Percentiles rank a stretch among this genome's conserved stretches.
Evolutionary conservation across 2,329 filamentous ascomycete genomes (phyloP).

Genomic region (Ophiostoma populinum): DNA sequence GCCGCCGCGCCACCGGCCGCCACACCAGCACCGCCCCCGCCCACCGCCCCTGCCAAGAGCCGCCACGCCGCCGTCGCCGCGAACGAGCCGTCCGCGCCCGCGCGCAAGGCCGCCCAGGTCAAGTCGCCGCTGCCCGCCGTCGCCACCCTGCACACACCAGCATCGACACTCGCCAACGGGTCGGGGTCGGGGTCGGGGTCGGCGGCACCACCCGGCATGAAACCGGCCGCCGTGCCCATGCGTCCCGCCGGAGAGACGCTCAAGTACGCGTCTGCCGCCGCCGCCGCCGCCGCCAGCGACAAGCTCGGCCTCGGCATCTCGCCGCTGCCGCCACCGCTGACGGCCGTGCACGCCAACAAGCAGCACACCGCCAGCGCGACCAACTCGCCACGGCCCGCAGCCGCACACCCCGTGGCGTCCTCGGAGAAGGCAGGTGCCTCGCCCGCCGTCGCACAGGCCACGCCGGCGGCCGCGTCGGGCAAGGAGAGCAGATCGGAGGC

Average conservation of each 20-base stretch:
- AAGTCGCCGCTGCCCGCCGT: conserved; percentile 90
- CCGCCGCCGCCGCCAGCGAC: conserved; percentile 78
- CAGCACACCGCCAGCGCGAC: conserved; percentile 34
- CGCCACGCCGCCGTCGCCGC: conserved; percentile 35
- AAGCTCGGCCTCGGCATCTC: conserved; percentile 81
- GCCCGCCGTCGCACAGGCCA: conserved; percentile 14
- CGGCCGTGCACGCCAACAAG: conserved; percentile 35
- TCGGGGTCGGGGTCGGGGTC: no score
- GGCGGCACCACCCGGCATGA: conserved; percentile 48
- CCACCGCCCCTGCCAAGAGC: no score
- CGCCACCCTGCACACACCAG: conserved; percentile 68
- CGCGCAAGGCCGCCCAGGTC: conserved; percentile 73
- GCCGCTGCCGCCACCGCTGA: conserved; percentile 79
- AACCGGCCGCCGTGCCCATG: conserved; percentile 74
- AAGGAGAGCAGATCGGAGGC: conserved; percentile 8
- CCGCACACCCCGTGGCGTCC: conserved; percentile 27
- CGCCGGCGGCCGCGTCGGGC: conserved; percentile 14
- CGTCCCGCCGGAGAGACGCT: conserved; percentile 76
- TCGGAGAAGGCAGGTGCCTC: conserved; percentile 15
- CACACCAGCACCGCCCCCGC: conserved; percentile 24
- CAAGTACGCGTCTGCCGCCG: conserved; percentile 93
- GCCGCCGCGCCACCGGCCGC: conserved; percentile 22
- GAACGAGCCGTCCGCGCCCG: conserved; percentile 28
- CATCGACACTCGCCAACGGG: conserved; percentile 43
- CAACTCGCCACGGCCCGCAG: conserved; percentile 33